A percentile compares a stretch with the other conserved stretches of the same genome.
phyloP scores from a whole-genome alignment of 2,329 filamentous ascomycete species.

The Neofusicoccum umdonicola region DNA sequence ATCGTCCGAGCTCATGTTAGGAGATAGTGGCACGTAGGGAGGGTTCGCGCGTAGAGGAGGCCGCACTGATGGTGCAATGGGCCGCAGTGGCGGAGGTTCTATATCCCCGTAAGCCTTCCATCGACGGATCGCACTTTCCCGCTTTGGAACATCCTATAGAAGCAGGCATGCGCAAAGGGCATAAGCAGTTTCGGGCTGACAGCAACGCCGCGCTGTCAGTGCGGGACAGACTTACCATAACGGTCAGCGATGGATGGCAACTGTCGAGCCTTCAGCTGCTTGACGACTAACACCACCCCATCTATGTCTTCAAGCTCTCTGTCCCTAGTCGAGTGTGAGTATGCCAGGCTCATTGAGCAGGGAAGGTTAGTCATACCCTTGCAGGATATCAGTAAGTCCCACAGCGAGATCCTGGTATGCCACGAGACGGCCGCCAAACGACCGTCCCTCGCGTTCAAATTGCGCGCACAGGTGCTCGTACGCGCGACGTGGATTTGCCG shows the following conservation, averaged over 20 bases:
- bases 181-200: not conserved
- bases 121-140: not conserved
- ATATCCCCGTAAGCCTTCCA: not conserved
- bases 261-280: conserved; percentile 8
- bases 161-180: not conserved
- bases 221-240: not conserved
- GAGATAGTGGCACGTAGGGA: not conserved
- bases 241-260: not conserved
- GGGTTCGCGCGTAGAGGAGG: not conserved
- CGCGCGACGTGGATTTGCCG: conserved; percentile 1
- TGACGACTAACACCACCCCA: not conserved
- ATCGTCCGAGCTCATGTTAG: not conserved
- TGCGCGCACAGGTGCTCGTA: conserved; percentile 1
- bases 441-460: conserved; percentile 2
- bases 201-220: not conserved
- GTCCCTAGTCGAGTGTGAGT: not conserved
- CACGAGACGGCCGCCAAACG: conserved; percentile 2
- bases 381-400: not conserved
- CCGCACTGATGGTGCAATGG: not conserved
- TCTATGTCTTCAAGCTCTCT: not conserved
- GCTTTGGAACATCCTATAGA: not conserved
- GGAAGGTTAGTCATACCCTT: conserved; percentile 3
- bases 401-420: conserved; percentile 12
- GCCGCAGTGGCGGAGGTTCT: not conserved
- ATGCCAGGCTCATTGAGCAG: not conserved